These are phyloP conservation scores for Stenocarpella maydis DNA, from an alignment of 2,329 filamentous ascomycete genomes.

Conservation along the genomic window DNA sequence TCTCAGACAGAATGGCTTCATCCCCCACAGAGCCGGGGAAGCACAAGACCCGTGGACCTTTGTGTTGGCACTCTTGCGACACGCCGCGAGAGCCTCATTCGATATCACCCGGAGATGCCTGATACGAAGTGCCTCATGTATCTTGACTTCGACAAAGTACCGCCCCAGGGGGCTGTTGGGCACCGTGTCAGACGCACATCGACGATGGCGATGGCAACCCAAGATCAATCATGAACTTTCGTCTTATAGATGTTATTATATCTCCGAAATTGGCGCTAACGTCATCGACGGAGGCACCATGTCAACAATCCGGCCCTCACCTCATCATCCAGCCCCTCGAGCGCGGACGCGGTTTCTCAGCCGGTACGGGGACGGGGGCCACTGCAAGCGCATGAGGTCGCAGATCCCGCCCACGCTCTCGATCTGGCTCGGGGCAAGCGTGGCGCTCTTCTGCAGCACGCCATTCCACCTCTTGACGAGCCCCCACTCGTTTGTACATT, in stretches of 20 bases:
- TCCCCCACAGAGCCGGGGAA: slow-evolving; percentile 16
- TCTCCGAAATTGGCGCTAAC: too few relatives aligned
- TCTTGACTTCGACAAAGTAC: slow-evolving; percentile 14
- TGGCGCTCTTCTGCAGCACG: neutral
- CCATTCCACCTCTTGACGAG: neutral
- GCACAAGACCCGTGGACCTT: slow-evolving; percentile 22
- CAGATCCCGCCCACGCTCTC: neutral
- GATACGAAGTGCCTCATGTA: neutral
- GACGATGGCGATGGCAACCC: neutral
- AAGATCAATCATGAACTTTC: neutral
- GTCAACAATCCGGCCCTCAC: too few relatives aligned
- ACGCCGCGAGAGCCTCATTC: slow-evolving; percentile 23
- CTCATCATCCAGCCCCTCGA: neutral
- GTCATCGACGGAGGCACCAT: too few relatives aligned
- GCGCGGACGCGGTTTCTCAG: neutral
- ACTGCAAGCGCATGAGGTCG: neutral
- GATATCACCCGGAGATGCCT: neutral
- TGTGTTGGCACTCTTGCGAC: neutral
- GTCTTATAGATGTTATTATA: too few relatives aligned
- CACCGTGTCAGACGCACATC: neutral
- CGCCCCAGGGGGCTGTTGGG: neutral
- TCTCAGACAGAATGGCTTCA: slow-evolving; percentile 28
- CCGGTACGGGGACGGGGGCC: neutral
- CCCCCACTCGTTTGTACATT: neutral
- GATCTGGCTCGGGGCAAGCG: neutral